Conservation (phyloP, 2,329 filamentous ascomycete species). For the Zymoseptoria tritici region DNA sequence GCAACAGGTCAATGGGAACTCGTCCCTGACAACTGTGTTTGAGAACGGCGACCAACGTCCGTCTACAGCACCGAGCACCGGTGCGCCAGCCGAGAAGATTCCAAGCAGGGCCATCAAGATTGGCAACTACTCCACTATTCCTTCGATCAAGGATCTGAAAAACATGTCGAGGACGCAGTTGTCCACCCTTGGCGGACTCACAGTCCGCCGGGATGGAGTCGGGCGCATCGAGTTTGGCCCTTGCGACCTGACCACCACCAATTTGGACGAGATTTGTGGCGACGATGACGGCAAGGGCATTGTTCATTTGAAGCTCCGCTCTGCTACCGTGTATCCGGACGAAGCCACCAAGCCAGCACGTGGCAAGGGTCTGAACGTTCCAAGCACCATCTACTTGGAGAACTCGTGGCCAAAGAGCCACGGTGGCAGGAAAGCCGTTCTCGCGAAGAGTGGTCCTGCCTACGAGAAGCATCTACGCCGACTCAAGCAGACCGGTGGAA, state of each 20-base stretch:
- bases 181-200: constrained; percentile 65
- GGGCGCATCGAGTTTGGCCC: constrained; percentile 72
- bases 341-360: constrained; percentile 69
- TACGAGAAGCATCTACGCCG: constrained; percentile 77
- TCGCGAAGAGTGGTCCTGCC: constrained; percentile 55
- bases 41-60: constrained; percentile 51
- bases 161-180: constrained; percentile 75
- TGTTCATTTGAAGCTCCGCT: constrained; percentile 67
- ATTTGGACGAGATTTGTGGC: constrained; percentile 72
- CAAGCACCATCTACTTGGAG: constrained; percentile 76
- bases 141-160: constrained; percentile 64
- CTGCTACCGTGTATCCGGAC: constrained; percentile 79
- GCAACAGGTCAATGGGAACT: constrained; percentile 52
- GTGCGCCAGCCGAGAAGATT: constrained; percentile 12
- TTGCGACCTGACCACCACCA: constrained; percentile 65
- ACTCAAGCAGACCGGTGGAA: constrained; percentile 70
- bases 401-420: constrained; percentile 82
- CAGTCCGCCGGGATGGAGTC: constrained; percentile 72
- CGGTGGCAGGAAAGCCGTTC: constrained; percentile 46
- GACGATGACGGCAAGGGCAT: constrained; percentile 44
- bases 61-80: constrained; percentile 17
- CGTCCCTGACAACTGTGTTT: constrained; percentile 60
- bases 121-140: constrained; percentile 82
- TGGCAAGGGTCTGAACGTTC: constrained; percentile 87
- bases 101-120: constrained; percentile 35